Base-by-base conservation (phyloP, 495 filamentous ascomycete genomes). In the Xylaria sp. region DNA sequence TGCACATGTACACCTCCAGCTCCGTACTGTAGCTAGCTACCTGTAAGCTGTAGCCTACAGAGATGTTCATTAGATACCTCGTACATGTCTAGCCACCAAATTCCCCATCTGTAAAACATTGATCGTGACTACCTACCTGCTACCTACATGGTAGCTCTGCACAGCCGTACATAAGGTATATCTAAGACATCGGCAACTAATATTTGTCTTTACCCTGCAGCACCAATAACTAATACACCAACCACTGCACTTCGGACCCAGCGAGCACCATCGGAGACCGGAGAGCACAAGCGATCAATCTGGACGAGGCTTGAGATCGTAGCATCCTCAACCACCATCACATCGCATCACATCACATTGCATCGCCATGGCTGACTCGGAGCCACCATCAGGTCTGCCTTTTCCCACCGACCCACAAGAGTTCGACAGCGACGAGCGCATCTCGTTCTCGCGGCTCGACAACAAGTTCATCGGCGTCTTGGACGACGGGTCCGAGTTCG, bases 401-500 rank as follows among this genome's bases (percentile, higher is more conserved):
- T 95, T 96, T 71, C 93, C 93, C 24, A 89, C 87, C 62, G 87
- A 93, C 71, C 87, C 87, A 3, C 84, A 89, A 70, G 89, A 95
- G 35, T 97, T 98, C 78, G 90, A 92, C 70, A 82, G 83, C 68
- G 95, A 98, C 77, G 86, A 91, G 29, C 93, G 95, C 71, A 91
- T 98, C 72, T 94, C 93, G 0, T 97, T 90, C 82, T 96, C 93
- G 4, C 92, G 89, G 75, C 82, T 92, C 64, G 91, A 94, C 80
- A 84, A 89, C 71, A 95, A 93, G 76, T 94, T 90, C 80, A 88
- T 95, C 29, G 88, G 97, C 0, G 95, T 97, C 67, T 90, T 93
- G 33, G 93, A 95, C 19, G 90, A 95, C 79, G 95, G 93, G 26
- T 85, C 88, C 61, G 95, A 98, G 76, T 97, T 90, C 81, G 92